Evolutionary conservation across 2,329 filamentous ascomycete species (phyloP).

Genomic region (Xylariomycetidae sp.): DNA sequence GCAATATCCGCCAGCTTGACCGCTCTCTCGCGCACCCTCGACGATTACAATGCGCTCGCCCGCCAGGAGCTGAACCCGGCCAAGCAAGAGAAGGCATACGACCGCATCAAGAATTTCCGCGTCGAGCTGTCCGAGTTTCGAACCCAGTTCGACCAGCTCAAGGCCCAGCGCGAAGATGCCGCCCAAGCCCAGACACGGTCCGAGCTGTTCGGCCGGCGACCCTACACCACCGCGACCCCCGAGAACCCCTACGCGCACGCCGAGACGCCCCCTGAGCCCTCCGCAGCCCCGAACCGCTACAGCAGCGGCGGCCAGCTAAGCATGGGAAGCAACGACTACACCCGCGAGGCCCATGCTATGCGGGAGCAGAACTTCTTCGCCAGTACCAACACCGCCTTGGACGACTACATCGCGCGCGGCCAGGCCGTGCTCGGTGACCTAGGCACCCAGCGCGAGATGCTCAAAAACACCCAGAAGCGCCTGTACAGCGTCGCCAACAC

Average conservation of each 20-base stretch:
- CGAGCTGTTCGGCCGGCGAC: conserved; percentile 80
- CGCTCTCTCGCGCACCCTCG: conserved; percentile 80
- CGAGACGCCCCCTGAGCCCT: conserved; percentile 29
- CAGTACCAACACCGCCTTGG: conserved; percentile 75
- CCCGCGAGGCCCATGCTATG: conserved; percentile 74
- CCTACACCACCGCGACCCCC: conserved; percentile 71
- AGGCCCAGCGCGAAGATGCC: conserved; percentile 69
- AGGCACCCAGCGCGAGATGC: conserved; percentile 82
- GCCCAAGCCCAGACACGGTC: conserved; percentile 60
- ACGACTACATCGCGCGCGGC: conserved; percentile 89
- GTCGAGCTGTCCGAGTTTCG: conserved; percentile 76
- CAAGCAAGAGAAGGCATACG: conserved; percentile 86
- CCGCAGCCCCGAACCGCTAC: conserved; percentile 35
- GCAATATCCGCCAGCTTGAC: conserved; percentile 63
- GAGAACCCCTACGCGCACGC: conserved; percentile 78
- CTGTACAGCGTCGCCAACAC: conserved; percentile 93
- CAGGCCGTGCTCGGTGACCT: conserved; percentile 86
- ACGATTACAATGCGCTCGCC: conserved; percentile 82
- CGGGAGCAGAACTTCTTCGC: conserved; percentile 85
- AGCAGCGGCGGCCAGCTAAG: conserved; percentile 32
- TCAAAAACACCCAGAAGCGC: conserved; percentile 88
- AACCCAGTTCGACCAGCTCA: conserved; percentile 69
- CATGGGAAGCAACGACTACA: conserved; percentile 55
- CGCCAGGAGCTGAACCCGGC: conserved; percentile 84
- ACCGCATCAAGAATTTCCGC: conserved; percentile 80